A percentile compares a stretch with the other conserved stretches of the same genome.
Evolutionary conservation across 331 rosid species (phyloP).

Genomic region (Telfairia occidentalis): DNA sequence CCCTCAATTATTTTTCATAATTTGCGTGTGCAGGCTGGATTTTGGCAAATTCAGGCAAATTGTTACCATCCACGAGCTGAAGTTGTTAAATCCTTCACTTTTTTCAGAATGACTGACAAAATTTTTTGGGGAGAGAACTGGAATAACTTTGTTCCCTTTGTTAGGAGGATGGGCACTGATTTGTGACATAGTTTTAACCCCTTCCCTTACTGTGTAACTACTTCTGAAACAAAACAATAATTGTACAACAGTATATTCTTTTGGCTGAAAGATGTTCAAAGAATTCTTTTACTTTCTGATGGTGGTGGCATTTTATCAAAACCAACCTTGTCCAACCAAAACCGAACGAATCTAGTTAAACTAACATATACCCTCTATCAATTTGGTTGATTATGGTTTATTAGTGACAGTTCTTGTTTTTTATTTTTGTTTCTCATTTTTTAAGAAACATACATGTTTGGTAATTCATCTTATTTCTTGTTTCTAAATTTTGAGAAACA

Average conservation of each 20-base stretch:
- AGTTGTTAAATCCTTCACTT: conserved; percentile 24
- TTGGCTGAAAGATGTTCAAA: background rate
- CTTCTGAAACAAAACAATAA: background rate
- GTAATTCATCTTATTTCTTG: no score
- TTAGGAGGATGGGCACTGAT: conserved; percentile 19
- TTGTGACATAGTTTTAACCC: conserved; percentile 1
- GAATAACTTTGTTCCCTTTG: conserved; percentile 28
- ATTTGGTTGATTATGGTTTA: no score
- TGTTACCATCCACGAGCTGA: conserved; percentile 24
- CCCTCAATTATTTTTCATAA: background rate
- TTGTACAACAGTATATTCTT: background rate
- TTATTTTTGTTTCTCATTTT: no score
- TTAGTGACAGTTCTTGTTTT: no score
- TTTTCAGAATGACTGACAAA: conserved; percentile 23
- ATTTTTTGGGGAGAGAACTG: conserved; percentile 26
- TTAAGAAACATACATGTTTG: no score
- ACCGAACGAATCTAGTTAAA: no score
- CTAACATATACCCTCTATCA: no score
- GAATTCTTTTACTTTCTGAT: background rate
- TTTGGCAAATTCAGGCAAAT: conserved; percentile 27
- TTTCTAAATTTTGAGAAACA: no score
- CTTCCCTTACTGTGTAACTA: background rate
- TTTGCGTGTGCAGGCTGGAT: conserved; percentile 24
- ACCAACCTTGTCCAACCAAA: no score
- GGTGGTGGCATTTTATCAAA: no score